Evolutionary conservation across 495 filamentous ascomycete species (phyloP), one percentile per base, ranked within the genome.

Genomic region (Aspergillus diversus): DNA sequence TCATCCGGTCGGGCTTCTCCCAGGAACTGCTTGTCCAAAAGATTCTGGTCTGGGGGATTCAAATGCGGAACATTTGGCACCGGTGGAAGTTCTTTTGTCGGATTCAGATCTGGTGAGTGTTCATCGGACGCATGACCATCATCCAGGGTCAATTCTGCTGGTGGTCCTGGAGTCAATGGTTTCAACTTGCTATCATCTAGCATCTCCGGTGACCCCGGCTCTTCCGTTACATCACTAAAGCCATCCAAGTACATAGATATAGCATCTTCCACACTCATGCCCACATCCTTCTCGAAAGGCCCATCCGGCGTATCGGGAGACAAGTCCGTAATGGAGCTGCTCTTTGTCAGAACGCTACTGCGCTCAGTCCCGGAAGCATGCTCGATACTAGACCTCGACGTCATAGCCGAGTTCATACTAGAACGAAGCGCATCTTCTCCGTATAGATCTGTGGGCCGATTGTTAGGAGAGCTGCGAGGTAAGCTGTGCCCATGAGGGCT

Each of bases 171-270:
- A 17, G 69, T 73, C 46, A 71, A 54, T 46, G 74, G 71, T n/a
- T 71, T 69, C 7, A 71, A 63, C 60, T 77, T 78, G 62, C 63
- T 68, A 31, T 72, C 75, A 9, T 65, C 63, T 33, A 63, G 51
- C 12, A 72, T 61, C 13, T 73, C 75, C 4, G 78, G 76, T 5
- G 75, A 78, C 4, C 55, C 63, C 5, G 77, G 73, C 50, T 80
- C 77, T 66, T 81, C 79, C 2, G 79, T 76, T 43, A 81, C 74
- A 50, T 90, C 88, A 58, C 81, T 81, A 76, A 95, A 94, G 0
- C 93, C 92, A 65, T 89, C 86, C 58, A 90, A 89, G 71, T 97
- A 97, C 90, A 97, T 93, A 15, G 89, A 91, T 75, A 97, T 95
- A 7, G 92, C 89, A 78, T 97, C 93, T 66, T 98, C 93, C 4